phyloP scores from a whole-genome alignment of 2,329 filamentous ascomycete genomes.

The Gyromitra esculenta region DNA sequence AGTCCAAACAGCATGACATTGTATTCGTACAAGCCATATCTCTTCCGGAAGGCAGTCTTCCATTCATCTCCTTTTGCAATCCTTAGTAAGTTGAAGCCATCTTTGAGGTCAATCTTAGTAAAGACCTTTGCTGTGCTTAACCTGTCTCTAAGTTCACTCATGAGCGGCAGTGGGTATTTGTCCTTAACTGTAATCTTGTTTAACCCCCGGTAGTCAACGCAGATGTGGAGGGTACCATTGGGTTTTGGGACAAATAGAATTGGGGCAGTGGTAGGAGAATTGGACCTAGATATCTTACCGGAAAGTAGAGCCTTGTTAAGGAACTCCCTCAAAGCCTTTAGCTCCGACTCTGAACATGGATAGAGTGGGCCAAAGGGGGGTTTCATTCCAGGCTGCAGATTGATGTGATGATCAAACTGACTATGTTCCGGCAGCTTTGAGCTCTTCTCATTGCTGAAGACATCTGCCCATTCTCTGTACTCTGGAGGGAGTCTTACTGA shows the following conservation, averaged over 20 bases:
- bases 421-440: not conserved
- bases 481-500: not conserved
- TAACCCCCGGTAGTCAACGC: not conserved
- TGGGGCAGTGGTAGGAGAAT: not conserved
- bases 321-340: not conserved
- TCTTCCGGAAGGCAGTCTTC: not conserved
- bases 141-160: not conserved
- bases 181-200: not conserved
- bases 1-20: not conserved
- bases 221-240: not conserved
- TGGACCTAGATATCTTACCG: not conserved
- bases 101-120: not conserved
- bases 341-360: not conserved
- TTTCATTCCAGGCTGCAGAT: not conserved
- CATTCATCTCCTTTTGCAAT: not conserved
- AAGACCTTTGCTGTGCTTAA: not conserved
- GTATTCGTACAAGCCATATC: not conserved
- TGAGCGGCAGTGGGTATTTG: not conserved
- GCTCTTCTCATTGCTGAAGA: not conserved
- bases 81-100: not conserved
- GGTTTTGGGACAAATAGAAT: not conserved
- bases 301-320: not conserved
- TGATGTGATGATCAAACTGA: not conserved
- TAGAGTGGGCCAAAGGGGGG: constrained; percentile 42
- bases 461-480: constrained; percentile 8